Evolutionary conservation across 106 monocot species (phyloP), one percentile per base, ranked within the genome.

Genomic region (Dendrobium officinale): DNA sequence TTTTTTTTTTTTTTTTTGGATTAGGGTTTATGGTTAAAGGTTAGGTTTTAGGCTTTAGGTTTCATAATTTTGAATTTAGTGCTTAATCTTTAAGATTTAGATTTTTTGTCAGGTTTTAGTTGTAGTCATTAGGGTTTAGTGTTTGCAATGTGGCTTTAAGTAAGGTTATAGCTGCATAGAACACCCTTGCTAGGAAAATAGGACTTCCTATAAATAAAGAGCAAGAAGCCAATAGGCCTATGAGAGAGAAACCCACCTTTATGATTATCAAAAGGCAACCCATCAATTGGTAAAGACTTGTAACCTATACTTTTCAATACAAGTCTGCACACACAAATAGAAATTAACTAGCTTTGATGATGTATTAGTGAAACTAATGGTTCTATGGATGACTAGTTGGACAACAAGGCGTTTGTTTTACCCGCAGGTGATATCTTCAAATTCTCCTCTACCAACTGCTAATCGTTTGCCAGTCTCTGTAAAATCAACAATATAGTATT

Each of bases 231-330:
- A 70, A 70, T 68, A 68, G 24, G 31, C 29, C 2, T 6, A 68
- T 40, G 37, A 16, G 29, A 70, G 33, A 70, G 49, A 27, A 76
- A 76, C 89, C 73, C 31, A 99, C 99, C 99, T 95, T 85, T 92
- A 77, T 80, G 67, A 16, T 81, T 49, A 85, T 99, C 88, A 66
- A 99, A 99, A 81, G 95, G 89, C 82, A 99, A 79, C 4, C 91
- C 99, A 29, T 91, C 87, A 40, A 95, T 86, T 27, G 99, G 91
- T 77, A 95, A 54, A 29, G 99, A 99, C 82, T 93, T 95, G 89
- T 99, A 95, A 75, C 99, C 99, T 33, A 99, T 95, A 83, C 99
- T 99, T 87, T 99, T 99, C 80, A 99, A 82, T 31, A 93, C 90
- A 83, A 99, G 79, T 77, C 99, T 99, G 81, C 61, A 79, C 73